phyloP scores from a whole-genome alignment of 148 eudicot genomes.

The Vaccinium macrocarpon region DNA sequence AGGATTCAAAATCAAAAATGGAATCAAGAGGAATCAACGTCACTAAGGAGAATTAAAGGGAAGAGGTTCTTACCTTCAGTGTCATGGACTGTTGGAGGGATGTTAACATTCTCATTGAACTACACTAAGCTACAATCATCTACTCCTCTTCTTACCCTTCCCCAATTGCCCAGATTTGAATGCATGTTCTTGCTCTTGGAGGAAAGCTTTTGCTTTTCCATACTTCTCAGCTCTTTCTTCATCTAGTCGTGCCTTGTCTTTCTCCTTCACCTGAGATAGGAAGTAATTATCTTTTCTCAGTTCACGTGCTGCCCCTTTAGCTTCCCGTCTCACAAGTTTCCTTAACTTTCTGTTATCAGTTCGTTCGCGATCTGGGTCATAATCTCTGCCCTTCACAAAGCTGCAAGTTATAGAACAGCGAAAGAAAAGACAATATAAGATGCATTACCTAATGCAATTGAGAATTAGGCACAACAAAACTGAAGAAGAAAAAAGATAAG shows the following conservation, averaged over 20 bases:
- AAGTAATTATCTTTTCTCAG: conserved; percentile 79
- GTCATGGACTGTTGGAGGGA: not conserved
- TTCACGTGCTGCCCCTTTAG: conserved; percentile 75
- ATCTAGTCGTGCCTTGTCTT: conserved; percentile 46
- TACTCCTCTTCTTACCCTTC: conserved; percentile 57
- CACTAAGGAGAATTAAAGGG: not conserved
- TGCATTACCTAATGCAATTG: not conserved
- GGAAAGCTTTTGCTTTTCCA: conserved; percentile 76
- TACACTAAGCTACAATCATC: conserved; percentile 24
- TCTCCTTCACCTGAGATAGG: conserved; percentile 62
- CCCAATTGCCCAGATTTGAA: conserved; percentile 94
- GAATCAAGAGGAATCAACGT: not conserved
- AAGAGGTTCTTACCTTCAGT: not conserved
- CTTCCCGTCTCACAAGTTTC: conserved; percentile 48
- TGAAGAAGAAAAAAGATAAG: not conserved
- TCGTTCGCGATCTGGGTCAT: conserved; percentile 88
- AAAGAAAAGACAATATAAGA: not conserved
- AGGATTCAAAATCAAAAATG: not conserved
- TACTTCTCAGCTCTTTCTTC: conserved; percentile 74
- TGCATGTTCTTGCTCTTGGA: conserved; percentile 93
- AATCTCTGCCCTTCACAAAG: conserved; percentile 82
- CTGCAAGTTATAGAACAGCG: conserved; percentile 34
- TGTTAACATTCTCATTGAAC: not conserved
- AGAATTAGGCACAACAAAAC: not conserved
- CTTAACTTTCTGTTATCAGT: conserved; percentile 60